Base-by-base conservation (phyloP, 108 stramenopile genomes). In the Poteriospumella lacustris region DNA sequence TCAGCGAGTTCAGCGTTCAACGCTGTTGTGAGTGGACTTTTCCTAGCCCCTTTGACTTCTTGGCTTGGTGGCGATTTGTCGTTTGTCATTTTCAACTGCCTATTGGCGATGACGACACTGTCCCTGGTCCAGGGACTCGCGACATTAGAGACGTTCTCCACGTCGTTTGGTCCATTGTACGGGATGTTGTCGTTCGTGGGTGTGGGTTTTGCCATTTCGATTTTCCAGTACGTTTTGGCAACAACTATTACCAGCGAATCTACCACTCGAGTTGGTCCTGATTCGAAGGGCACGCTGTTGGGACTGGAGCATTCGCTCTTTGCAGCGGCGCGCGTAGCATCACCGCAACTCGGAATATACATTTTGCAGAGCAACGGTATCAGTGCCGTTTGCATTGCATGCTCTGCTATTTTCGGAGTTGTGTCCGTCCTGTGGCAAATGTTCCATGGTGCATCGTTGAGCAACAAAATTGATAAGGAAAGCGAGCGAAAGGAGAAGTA, bases 271-370 rank as follows among this genome's bases (percentile, higher is more conserved):
- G 91, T 91, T 0, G 59, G 73, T 0, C 64, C 81, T 38, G 72
- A 83, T 1, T 86, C 89, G 68, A 85, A 87, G 40, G 91, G 91
- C n/a, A 79, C 89, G 31, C 67, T 92, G 19, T 79, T 92, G 9
- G 91, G 90, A 29, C 80, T 92, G 68, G 90, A 92, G 76, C 91
- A 92, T 78, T 87, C 89, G 52, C 68, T 92, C 59, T 92, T 92
- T 68, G 82, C 88, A 38, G 75, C 89, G 68, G 91, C 90, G 26
- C 77, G 91, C 40, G 83, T 92, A 44, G 87, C 81, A 1, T 89
- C 87, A 0, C 91, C 91, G 12, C 82, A 81, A 1, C 58, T 89
- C 39, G 90, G 87, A 1, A 88, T 89, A 0, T 15, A 44, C 19
- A 56, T 92, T 33, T 68, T 91, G 47, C n/a, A n/a, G n/a, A n/a